phyloP scores from a whole-genome alignment of 768 basidiomycete genomes.

The Tylopilus subfusipes region DNA sequence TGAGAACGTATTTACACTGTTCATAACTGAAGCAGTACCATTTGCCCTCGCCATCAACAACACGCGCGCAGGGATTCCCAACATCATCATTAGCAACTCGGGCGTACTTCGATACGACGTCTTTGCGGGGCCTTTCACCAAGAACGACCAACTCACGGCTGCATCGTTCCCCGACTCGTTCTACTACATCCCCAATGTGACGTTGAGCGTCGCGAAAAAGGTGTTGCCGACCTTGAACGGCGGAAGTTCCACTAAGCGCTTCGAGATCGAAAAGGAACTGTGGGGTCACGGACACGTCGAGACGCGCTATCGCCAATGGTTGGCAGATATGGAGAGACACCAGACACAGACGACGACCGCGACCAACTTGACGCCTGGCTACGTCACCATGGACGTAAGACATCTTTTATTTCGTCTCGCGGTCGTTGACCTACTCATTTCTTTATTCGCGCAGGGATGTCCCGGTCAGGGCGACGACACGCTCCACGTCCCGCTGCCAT shows the following conservation, averaged over 20 bases:
- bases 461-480: constrained; percentile 76
- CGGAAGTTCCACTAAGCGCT: constrained; percentile 24
- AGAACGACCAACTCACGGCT: too few species aligned
- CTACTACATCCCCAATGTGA: constrained; percentile 55
- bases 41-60: constrained; percentile 60
- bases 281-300: constrained; percentile 49
- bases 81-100: constrained; percentile 62
- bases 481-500: constrained; percentile 57
- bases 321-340: constrained; percentile 50
- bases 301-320: constrained; percentile 50
- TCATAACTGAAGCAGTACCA: constrained; percentile 51
- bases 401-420: neutral
- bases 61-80: constrained; percentile 54
- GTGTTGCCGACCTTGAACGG: constrained; percentile 54
- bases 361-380: constrained; percentile 63
- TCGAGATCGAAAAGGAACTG: constrained; percentile 18
- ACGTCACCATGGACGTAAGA: constrained; percentile 70
- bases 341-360: constrained; percentile 29
- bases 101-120: constrained; percentile 65
- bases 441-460: constrained; percentile 46
- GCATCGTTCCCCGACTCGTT: constrained; percentile 68
- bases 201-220: constrained; percentile 46
- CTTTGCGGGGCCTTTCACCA: constrained; percentile 66
- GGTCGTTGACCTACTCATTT: neutral
- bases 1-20: constrained; percentile 55